A percentile compares a stretch with the other conserved stretches of the same genome.
These are phyloP conservation scores for Cladorrhinum samala DNA, from an alignment of 495 filamentous ascomycete genomes.

Conservation along the genomic window DNA sequence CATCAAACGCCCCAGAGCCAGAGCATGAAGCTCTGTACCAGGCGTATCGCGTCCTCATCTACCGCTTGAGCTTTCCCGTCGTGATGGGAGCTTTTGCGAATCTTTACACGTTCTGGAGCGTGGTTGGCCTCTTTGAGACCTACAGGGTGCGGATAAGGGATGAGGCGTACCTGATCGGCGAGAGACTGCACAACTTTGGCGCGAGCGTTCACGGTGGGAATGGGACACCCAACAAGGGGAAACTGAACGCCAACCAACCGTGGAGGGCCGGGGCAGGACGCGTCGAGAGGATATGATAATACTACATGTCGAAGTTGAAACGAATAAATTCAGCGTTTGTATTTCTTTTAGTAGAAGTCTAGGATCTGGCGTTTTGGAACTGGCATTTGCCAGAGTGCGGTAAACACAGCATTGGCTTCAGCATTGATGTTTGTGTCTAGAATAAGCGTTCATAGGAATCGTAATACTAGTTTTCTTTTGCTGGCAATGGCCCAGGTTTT, in stretches of 20 bases:
- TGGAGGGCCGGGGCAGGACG: slow-evolving; percentile 1
- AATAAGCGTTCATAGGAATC: too few species aligned
- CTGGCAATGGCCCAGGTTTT: too few species aligned
- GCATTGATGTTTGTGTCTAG: too few species aligned
- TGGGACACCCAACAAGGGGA: background rate
- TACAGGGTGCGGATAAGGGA: slow-evolving; percentile 85
- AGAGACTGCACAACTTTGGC: slow-evolving; percentile 88
- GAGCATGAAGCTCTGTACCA: slow-evolving; percentile 30
- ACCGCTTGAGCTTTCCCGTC: slow-evolving; percentile 67
- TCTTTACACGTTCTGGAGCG: slow-evolving; percentile 32
- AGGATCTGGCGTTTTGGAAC: too few species aligned
- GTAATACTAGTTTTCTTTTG: too few species aligned
- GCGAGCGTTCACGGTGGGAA: slow-evolving; percentile 21
- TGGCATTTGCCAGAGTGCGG: too few species aligned
- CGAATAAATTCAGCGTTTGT: too few species aligned
- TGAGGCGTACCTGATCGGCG: slow-evolving; percentile 93
- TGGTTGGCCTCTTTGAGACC: slow-evolving; percentile 58
- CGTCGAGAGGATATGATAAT: background rate
- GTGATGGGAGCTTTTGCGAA: slow-evolving; percentile 43
- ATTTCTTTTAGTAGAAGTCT: too few species aligned
- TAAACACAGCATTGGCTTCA: too few species aligned
- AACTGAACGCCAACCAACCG: background rate
- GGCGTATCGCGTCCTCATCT: slow-evolving; percentile 50
- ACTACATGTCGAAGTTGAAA: too few species aligned
- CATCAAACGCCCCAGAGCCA: slow-evolving; percentile 13